Evolutionary conservation across 208 protist genomes (phyloP).

Genomic region (Leishmania amazonensis): DNA sequence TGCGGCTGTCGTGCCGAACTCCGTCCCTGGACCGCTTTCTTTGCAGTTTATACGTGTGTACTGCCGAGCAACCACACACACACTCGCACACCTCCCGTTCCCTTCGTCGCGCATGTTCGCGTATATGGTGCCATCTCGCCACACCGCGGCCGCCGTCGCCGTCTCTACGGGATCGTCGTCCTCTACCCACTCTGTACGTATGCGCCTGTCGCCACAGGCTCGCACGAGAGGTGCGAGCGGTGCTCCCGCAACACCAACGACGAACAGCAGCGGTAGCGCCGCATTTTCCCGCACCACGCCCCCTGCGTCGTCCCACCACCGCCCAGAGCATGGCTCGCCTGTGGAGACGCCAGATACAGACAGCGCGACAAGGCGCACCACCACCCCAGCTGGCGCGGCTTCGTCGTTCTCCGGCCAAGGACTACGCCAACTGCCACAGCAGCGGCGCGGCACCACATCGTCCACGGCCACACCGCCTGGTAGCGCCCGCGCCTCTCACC

Average conservation of each 20-base stretch:
- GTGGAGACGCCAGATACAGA: neutral
- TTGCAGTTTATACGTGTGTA: neutral
- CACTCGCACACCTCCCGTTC: neutral
- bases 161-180: neutral
- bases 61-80: neutral
- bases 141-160: neutral
- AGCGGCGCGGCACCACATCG: constrained; percentile 96
- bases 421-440: neutral
- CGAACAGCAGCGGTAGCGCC: neutral
- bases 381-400: neutral
- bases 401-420: constrained; percentile 9
- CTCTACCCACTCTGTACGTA: neutral
- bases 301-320: constrained; percentile 82
- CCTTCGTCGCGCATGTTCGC: neutral
- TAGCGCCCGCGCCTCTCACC: neutral
- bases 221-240: neutral
- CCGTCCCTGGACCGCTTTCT: neutral
- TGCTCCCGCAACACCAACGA: neutral
- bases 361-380: neutral
- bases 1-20: neutral
- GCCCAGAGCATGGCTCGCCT: neutral
- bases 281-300: constrained; percentile 44
- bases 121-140: neutral
- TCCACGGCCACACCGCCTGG: constrained; percentile 46
- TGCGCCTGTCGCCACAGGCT: neutral